A percentile compares a stretch with the other conserved stretches of the same genome.
phyloP scores from a whole-genome alignment of 73 alveolate species.

The Stentor roeselii region DNA sequence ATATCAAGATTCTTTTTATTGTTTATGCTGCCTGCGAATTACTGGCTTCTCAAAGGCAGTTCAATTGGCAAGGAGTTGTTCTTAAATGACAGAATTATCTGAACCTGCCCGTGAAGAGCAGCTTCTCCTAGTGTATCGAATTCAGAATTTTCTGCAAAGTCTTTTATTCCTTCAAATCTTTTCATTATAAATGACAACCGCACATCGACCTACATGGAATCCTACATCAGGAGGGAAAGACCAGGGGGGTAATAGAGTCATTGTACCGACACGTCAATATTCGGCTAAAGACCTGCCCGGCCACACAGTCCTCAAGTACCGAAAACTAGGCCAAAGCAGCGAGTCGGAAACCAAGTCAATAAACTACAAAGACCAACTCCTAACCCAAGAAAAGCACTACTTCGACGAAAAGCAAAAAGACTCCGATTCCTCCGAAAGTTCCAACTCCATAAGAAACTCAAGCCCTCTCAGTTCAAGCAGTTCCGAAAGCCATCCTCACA shows the following conservation, averaged over 20 bases:
- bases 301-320: slow-evolving; percentile 71
- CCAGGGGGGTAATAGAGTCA: slow-evolving; percentile 73
- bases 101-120: no score
- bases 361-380: slow-evolving; percentile 70
- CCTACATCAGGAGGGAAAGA: slow-evolving; percentile 86
- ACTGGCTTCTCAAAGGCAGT: no score
- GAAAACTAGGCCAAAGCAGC: slow-evolving; percentile 79
- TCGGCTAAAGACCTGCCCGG: slow-evolving; percentile 94
- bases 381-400: slow-evolving; percentile 72
- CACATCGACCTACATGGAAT: slow-evolving; percentile 97
- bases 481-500: slow-evolving; percentile 20
- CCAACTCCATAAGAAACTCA: slow-evolving; percentile 11
- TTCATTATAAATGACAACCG: slow-evolving; percentile 90
- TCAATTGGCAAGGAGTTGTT: no score
- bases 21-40: no score
- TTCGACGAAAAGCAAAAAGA: slow-evolving; percentile 44
- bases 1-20: no score
- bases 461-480: background rate
- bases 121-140: no score
- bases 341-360: slow-evolving; percentile 56
- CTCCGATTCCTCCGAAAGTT: slow-evolving; percentile 35
- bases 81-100: no score
- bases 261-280: slow-evolving; percentile 86
- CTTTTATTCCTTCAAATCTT: no score
- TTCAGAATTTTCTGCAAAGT: no score